Evolutionary conservation across 1,139 yeast genomes (phyloP).

Genomic region (Suhomyces anneliseae): DNA sequence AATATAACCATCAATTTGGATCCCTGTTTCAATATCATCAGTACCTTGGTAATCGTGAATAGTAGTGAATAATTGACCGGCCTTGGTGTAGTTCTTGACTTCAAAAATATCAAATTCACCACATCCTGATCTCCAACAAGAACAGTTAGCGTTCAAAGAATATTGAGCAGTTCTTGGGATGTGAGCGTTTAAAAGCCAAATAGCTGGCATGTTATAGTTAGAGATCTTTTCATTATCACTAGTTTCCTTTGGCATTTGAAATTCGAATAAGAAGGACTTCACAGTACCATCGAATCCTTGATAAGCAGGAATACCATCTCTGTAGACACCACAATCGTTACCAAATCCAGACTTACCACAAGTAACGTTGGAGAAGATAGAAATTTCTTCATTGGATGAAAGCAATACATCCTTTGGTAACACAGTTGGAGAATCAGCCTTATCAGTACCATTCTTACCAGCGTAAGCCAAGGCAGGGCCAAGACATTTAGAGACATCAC

Average conservation of each 20-base stretch:
- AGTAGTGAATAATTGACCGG: conserved; percentile 58
- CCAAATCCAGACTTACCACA: conserved; percentile 53
- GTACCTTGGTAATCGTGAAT: conserved; percentile 76
- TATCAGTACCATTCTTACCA: conserved; percentile 66
- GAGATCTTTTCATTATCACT: conserved; percentile 39
- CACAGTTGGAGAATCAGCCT: conserved; percentile 62
- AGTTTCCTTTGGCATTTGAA: conserved; percentile 80
- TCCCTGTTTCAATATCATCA: conserved; percentile 56
- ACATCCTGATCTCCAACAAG: conserved; percentile 96
- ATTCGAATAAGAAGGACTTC: conserved; percentile 88
- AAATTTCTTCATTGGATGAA: conserved; percentile 71
- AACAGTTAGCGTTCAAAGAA: conserved; percentile 64
- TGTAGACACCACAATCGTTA: conserved; percentile 83
- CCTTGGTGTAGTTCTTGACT: conserved; percentile 51
- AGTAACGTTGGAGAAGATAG: conserved; percentile 67
- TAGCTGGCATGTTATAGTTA: conserved; percentile 88
- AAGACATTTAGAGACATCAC: conserved; percentile 74
- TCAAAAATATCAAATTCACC: conserved; percentile 96
- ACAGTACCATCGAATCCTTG: conserved; percentile 81
- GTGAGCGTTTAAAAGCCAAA: conserved; percentile 92
- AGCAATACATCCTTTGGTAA: conserved; percentile 60
- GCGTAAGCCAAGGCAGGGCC: conserved; percentile 88
- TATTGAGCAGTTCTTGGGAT: conserved; percentile 94
- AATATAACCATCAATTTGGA: conserved; percentile 58
- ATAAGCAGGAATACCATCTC: conserved; percentile 84